Evolutionary conservation across 768 basidiomycete genomes (phyloP).

Genomic region (Leccinum broughii): DNA sequence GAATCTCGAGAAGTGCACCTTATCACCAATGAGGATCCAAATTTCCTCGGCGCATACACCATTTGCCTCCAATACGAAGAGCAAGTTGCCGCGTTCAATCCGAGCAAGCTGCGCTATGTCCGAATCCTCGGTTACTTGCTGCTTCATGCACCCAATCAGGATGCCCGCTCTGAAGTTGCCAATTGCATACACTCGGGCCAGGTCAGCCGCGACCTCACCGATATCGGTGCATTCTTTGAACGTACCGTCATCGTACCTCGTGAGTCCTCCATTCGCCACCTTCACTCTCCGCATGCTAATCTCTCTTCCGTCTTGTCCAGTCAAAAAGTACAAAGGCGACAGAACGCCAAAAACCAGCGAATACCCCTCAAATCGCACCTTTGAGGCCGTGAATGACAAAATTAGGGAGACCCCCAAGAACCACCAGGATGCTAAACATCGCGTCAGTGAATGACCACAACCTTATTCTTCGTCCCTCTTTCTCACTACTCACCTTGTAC

Average conservation of each 20-base stretch:
- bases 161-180: constrained; percentile 1
- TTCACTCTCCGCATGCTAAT: not conserved
- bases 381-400: constrained; percentile 8
- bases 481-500: not conserved
- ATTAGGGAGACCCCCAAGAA: not conserved
- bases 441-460: constrained; percentile 1
- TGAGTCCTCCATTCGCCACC: not conserved
- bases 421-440: constrained; percentile 6
- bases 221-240: constrained; percentile 8
- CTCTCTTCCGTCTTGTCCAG: constrained; percentile 2
- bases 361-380: constrained; percentile 10
- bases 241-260: constrained; percentile 5
- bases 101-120: not conserved
- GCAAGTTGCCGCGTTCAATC: not conserved
- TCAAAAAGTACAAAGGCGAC: constrained; percentile 9
- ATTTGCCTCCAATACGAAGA: constrained; percentile 2
- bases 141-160: constrained; percentile 1
- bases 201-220: not conserved
- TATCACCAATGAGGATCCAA: not conserved
- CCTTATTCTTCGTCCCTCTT: not conserved
- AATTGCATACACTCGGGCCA: constrained; percentile 3
- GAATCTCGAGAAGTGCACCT: not conserved
- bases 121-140: constrained; percentile 11
- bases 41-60: constrained; percentile 1
- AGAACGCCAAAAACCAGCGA: constrained; percentile 16